Conservation (phyloP, 768 basidiomycete species). For the Pleurotus pulmonarius region DNA sequence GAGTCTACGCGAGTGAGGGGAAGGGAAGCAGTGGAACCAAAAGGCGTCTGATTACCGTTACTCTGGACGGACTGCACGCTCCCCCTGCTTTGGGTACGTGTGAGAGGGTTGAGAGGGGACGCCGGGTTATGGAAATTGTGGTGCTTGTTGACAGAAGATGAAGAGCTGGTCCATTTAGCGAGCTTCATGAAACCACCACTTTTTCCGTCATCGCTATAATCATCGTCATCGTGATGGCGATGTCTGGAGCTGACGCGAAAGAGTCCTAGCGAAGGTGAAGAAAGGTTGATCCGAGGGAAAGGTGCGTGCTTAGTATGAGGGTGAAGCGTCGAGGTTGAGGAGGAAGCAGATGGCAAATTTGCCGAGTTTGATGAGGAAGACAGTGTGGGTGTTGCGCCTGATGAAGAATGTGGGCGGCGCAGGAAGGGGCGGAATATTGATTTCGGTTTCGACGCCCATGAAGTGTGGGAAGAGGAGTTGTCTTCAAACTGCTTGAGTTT, state of each 20-base stretch:
- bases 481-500: conserved; percentile 3
- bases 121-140: background rate
- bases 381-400: background rate
- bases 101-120: conserved; percentile 11
- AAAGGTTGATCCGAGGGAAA: background rate
- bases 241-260: background rate
- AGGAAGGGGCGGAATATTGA: background rate
- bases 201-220: background rate
- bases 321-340: conserved; percentile 20
- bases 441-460: background rate
- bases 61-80: background rate
- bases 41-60: background rate
- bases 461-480: background rate
- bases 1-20: conserved; percentile 2
- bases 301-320: conserved; percentile 17
- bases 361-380: conserved; percentile 20
- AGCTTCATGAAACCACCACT: background rate
- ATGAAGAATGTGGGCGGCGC: background rate
- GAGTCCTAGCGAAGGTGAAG: conserved; percentile 9
- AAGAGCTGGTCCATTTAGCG: background rate
- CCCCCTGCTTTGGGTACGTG: conserved; percentile 4
- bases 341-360: conserved; percentile 16
- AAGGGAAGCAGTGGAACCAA: conserved; percentile 5
- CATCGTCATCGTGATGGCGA: conserved; percentile 2
- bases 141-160: background rate